Base-by-base conservation (phyloP, 441 rosid genomes). In the Codiaeum variegatum region DNA sequence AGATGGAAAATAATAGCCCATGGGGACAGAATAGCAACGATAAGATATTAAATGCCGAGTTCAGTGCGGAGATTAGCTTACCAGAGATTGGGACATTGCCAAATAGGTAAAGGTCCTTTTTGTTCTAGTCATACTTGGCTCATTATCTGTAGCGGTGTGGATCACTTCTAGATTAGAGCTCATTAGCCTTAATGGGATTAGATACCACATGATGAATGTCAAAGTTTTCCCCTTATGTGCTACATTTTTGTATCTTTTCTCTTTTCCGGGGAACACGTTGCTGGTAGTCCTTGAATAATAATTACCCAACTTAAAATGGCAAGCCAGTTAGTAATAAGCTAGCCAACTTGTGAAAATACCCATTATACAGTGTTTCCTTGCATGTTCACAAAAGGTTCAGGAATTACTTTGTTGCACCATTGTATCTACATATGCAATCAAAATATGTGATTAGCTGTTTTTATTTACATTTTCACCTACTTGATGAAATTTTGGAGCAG, bases 61-160 rank as follows among this genome's bases (percentile, higher is more conserved):
- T 59, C 40, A 73, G 63, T 83, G 72, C 73, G 29, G 83, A 71
- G 55, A 56, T 67, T 66, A 78, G 75, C 67, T 79, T 77, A 69
- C 79, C 77, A 55, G 77, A 78, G 73, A 68, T 70, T 69, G 78
- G 70, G 32, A 64, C 67, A 58, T 19, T 71, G 40, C 63, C 66
- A 46, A 80, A 80, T 72, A 73, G 91, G 95, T 90, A 80, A 16
- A n/a, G 13, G 36, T 74, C 44, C 62, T 21, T 61, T 54, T 73
- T 72, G 54, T 44, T 23, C 42, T 68, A 23, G 4, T 66, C 61
- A 73, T 73, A 51, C 19, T 19, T 67, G 28, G 16, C 64, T 34
- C 29, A n/a, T 49, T 44, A 42, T 75, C 23, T 75, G 58, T 49
- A 28, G 36, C 66, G 54, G 59, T 56, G 28, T 47, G 62, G 47